These are phyloP conservation scores for Colletotrichum lini DNA, from an alignment of 2,329 filamentous ascomycete species.

Conservation along the genomic window DNA sequence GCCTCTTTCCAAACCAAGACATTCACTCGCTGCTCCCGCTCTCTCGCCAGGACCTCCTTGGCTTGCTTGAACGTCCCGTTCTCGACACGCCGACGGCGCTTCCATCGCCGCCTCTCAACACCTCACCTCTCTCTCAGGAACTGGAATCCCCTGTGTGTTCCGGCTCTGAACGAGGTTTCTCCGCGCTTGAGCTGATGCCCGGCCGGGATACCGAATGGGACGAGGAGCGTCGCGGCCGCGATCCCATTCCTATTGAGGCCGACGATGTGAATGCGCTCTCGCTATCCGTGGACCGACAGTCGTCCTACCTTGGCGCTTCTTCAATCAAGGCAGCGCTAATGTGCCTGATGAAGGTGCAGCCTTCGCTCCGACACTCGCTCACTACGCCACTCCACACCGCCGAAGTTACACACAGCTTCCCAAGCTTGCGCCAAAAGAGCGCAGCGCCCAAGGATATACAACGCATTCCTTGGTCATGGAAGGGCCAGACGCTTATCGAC, in stretches of 20 bases:
- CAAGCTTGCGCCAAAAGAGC: slow-evolving; percentile 59
- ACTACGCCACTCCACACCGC: slow-evolving; percentile 63
- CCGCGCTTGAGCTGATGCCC: slow-evolving; percentile 78
- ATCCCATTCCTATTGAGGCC: slow-evolving; percentile 73
- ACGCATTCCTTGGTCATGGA: slow-evolving; percentile 71
- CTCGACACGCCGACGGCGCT: slow-evolving; percentile 58
- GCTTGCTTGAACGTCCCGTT: slow-evolving; percentile 65
- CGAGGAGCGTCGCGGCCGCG: slow-evolving; percentile 70
- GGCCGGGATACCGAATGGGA: slow-evolving; percentile 76
- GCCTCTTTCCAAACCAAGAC: slow-evolving; percentile 72
- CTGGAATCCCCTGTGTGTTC: slow-evolving; percentile 64
- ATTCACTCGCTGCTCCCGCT: slow-evolving; percentile 66
- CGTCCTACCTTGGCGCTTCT: slow-evolving; percentile 79
- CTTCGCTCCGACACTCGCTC: slow-evolving; percentile 61
- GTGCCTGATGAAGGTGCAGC: slow-evolving; percentile 75
- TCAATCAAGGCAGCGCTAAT: slow-evolving; percentile 82
- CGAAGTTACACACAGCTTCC: slow-evolving; percentile 62
- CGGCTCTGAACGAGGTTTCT: slow-evolving; percentile 64
- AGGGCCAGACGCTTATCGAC: slow-evolving; percentile 78
- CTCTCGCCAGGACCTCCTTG: slow-evolving; percentile 72
- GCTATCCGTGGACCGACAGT: slow-evolving; percentile 70
- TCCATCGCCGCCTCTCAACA: slow-evolving; percentile 68
- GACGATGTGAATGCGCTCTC: slow-evolving; percentile 74
- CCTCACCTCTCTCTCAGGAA: slow-evolving; percentile 63
- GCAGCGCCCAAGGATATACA: slow-evolving; percentile 62